These are phyloP conservation scores for Alternaria burnsii DNA, from an alignment of 2,329 filamentous ascomycete genomes.

Conservation along the genomic window DNA sequence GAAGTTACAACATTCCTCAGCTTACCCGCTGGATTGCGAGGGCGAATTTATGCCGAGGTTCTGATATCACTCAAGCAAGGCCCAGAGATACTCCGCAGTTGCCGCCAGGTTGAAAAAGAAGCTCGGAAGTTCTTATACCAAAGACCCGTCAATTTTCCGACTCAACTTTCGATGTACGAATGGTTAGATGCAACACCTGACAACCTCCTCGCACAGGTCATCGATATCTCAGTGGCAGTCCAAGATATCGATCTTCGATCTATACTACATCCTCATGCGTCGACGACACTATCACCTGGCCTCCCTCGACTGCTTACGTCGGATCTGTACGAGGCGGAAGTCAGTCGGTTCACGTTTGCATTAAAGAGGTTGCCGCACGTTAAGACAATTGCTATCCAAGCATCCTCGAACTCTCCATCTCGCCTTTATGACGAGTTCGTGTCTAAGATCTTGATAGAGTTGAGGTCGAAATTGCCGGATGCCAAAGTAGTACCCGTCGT, in stretches of 20 bases:
- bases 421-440: background rate
- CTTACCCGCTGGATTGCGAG: slow-evolving; percentile 44
- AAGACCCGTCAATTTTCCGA: slow-evolving; percentile 35
- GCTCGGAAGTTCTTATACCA: slow-evolving; percentile 43
- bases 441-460: background rate
- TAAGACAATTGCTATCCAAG: background rate
- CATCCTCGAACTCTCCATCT: background rate
- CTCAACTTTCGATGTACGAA: background rate
- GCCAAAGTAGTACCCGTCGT: background rate
- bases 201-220: background rate
- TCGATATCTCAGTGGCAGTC: background rate
- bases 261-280: background rate
- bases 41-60: slow-evolving; percentile 39
- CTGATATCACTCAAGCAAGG: slow-evolving; percentile 28
- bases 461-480: rapidly evolving
- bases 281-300: background rate
- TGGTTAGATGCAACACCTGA: background rate
- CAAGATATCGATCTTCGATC: background rate
- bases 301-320: background rate
- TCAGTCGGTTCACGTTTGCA: background rate
- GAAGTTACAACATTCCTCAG: background rate
- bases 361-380: background rate
- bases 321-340: background rate
- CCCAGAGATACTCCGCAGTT: slow-evolving; percentile 34
- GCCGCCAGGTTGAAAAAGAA: slow-evolving; percentile 39